phyloP scores from a whole-genome alignment of 1,139 yeast genomes.

The Magnusiomyces sp. region DNA sequence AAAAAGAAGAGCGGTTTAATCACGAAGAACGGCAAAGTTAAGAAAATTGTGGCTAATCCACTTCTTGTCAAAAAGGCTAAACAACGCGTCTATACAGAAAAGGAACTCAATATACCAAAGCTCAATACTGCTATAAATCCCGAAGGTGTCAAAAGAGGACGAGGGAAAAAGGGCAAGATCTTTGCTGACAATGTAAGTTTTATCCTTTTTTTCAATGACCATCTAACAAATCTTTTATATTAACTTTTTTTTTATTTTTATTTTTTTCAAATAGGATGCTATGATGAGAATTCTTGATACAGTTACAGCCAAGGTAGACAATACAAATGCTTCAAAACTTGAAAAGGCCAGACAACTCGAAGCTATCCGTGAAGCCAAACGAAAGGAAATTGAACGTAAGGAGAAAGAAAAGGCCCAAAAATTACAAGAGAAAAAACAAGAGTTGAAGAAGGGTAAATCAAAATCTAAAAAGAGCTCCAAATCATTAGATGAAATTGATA shows the following conservation, averaged over 20 bases:
- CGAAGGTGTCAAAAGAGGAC: slow-evolving; percentile 61
- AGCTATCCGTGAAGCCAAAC: slow-evolving; percentile 77
- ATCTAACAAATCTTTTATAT: too few species aligned
- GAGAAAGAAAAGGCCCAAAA: slow-evolving; percentile 63
- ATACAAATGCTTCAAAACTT: slow-evolving; percentile 77
- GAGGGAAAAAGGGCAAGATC: slow-evolving; percentile 89
- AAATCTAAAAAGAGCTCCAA: slow-evolving; percentile 4
- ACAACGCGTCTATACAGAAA: slow-evolving; percentile 54
- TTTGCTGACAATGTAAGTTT: slow-evolving; percentile 51
- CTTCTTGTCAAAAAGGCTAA: slow-evolving; percentile 36
- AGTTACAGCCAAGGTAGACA: slow-evolving; percentile 75
- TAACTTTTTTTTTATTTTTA: too few species aligned
- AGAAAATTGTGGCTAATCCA: too few species aligned
- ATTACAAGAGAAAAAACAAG: slow-evolving; percentile 69
- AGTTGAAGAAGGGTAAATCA: slow-evolving; percentile 34
- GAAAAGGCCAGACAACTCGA: slow-evolving; percentile 86
- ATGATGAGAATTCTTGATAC: slow-evolving; percentile 64
- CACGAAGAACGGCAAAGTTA: slow-evolving; percentile 24
- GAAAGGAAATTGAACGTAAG: slow-evolving; percentile 76
- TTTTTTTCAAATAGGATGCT: slow-evolving; percentile 37
- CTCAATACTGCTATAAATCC: slow-evolving; percentile 80
- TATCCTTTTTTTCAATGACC: too few species aligned
- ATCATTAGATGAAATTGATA: too few species aligned
- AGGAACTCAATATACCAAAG: slow-evolving; percentile 67
- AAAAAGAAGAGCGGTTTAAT: slow-evolving; percentile 1